These are phyloP conservation scores for Hypholoma fasciculare DNA, from an alignment of 768 basidiomycete species.

Conservation along the genomic window DNA sequence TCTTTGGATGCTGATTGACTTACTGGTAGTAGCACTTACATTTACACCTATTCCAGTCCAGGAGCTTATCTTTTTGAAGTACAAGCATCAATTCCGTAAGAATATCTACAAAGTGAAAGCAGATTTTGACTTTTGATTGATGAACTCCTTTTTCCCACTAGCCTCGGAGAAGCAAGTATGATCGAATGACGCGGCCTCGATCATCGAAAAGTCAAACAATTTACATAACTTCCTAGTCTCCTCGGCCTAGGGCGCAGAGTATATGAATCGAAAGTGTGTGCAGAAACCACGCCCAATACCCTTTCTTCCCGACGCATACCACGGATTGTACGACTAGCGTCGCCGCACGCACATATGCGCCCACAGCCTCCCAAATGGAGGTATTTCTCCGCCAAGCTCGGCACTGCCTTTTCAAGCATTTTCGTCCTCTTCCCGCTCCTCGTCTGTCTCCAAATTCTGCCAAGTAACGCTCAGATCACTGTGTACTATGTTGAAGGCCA, in stretches of 20 bases:
- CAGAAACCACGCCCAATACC: neutral
- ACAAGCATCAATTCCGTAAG: too few relatives aligned
- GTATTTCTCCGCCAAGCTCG: neutral
- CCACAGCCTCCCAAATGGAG: neutral
- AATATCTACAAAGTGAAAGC: too few relatives aligned
- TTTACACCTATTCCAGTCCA: too few relatives aligned
- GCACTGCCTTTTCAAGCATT: neutral
- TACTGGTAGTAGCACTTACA: too few relatives aligned
- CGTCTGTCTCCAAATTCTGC: neutral
- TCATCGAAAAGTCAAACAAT: neutral
- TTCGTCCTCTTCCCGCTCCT: neutral
- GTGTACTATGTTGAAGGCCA: constrained; percentile 34
- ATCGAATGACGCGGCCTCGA: neutral
- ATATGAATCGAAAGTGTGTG: neutral
- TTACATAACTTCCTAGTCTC: neutral
- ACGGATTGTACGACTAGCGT: neutral
- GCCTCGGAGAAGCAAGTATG: too few relatives aligned
- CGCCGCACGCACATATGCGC: neutral
- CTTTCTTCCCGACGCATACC: neutral
- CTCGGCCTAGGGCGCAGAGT: neutral
- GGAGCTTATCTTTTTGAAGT: too few relatives aligned
- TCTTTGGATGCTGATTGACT: too few relatives aligned
- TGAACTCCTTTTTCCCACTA: too few relatives aligned
- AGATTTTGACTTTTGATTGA: too few relatives aligned
- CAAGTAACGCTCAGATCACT: constrained; percentile 24